Base-by-base conservation (phyloP, 257 asterid genomes). In the Ehretia macrophylla region DNA sequence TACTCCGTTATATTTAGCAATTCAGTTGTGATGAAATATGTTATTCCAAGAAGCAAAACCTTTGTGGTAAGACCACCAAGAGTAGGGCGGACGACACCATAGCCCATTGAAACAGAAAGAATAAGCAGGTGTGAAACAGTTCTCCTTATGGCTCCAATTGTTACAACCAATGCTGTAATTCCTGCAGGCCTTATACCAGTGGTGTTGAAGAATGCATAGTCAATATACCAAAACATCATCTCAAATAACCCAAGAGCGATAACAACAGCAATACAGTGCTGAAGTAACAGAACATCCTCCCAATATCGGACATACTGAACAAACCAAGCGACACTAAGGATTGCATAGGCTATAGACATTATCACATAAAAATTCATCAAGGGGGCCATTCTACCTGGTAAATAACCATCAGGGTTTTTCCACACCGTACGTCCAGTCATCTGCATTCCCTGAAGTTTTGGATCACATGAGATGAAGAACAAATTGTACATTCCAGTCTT, bases 361-460 rank as follows among this genome's bases (percentile, higher is more conserved):
- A 83, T 68, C 56, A 77, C 79, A 42, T 83, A 89, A 70, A 93
- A 89, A 55, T 76, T 86, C 97, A 86, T 83, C 45, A 93, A 68
- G n/a, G 99, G 97, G 37, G 97, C 76, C 96, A 89, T 89, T 65
- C 99, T 81, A 38, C 99, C 99, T 62, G 99, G 99, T 73, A 93
- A 85, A 76, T 83, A 93, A 51, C 99, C 99, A 65, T 73, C 72
- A 5, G 99, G 95, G 77, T 80, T 93, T 83, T 80, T 89, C 99
- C 99, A 93, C 62, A 86, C 76, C 21, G 99, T 86, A 76, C 77
- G 81, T 32, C 99, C 99, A 11, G 90, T 84, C 66, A 86, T 80
- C 79, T 68, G 80, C 83, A 86, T 68, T 23, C 83, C 97, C 77
- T 86, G 89, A 64, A 93, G 95, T 40, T 80, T 76, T 4, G 90